These are phyloP conservation scores for Vicia villosa DNA, from an alignment of 306 rosid genomes.

Conservation along the genomic window DNA sequence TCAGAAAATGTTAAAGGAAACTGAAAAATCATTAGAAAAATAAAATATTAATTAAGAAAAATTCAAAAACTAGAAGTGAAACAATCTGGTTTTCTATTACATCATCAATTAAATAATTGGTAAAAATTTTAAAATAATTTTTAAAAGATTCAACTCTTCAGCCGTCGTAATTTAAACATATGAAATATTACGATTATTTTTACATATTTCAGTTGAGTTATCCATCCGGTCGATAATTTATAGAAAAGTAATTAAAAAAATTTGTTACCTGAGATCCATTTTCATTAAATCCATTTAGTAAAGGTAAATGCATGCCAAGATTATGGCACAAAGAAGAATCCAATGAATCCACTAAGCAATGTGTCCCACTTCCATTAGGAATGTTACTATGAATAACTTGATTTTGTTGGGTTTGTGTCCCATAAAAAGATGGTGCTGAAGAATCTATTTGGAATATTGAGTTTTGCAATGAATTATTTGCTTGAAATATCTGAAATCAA, in stretches of 20 bases:
- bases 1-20: conserved; percentile 65
- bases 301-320: conserved; percentile 62
- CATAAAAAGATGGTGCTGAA: conserved; percentile 67
- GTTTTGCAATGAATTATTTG: conserved; percentile 57
- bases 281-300: conserved; percentile 48
- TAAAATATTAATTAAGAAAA: conserved; percentile 12
- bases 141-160: too few species aligned
- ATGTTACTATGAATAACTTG: conserved; percentile 49
- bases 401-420: conserved; percentile 61
- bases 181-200: too few species aligned
- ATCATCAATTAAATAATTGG: background rate
- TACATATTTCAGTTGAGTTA: too few species aligned
- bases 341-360: conserved; percentile 63
- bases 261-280: conserved; percentile 61
- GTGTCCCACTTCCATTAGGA: conserved; percentile 51
- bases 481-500: conserved; percentile 65
- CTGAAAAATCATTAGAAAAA: conserved; percentile 40
- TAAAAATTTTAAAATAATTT: too few species aligned
- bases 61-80: conserved; percentile 2
- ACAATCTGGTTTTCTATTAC: background rate
- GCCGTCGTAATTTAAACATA: too few species aligned
- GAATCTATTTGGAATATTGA: conserved; percentile 76
- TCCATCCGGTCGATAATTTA: too few species aligned
- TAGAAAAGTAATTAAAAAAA: background rate
- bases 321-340: conserved; percentile 60